Evolutionary conservation across 1,284 basidiomycete genomes (phyloP), one percentile per base, ranked within the genome.

Genomic region (Puccinia novopanici): DNA sequence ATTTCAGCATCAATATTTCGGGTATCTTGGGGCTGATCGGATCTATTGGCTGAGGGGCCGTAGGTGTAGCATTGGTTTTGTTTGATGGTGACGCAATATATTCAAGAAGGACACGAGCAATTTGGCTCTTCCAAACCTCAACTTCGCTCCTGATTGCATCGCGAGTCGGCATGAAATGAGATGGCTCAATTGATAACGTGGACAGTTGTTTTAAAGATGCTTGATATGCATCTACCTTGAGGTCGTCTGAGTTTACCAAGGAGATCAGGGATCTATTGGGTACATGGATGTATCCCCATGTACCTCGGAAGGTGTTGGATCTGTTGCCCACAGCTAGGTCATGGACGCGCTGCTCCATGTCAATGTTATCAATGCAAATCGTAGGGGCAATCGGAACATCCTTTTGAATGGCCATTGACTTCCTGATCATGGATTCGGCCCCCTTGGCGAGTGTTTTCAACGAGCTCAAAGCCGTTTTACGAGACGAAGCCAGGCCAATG

Each of bases 331-430:
- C 40, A 6, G 61, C 37, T 6, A 22, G 3, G 5, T 40, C 9
- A n/a, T 65, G 61, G 3, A 42, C 30, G 13, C n/a, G 10, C 19
- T 65, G 34, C n/a, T 65, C 34, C 19, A 65, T 40, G 34, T 65
- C 61, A 2, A 65, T 19, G 17, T 65, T 65, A 40, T 65, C 61
- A 17, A 65, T 37, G 17, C 61, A 65, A n/a, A 65, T 65, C 3
- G 27, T 8, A 5, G 61, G 61, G 3, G 17, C 61, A 5, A 65
- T 40, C 9, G 30, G 34, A 5, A 22, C 34, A 40, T 40, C 19
- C 8, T 40, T 37, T 2, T 34, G 5, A 4, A 19, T 17, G 2
- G 27, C 30, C 9, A 65, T 37, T 2, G 19, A 9, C 22, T 6
- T 3, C 13, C 34, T 37, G 6, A 65, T 8, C 34, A 3, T n/a